Conservation (phyloP, 2,329 filamentous ascomycete species). For the Cercospora sesami region DNA sequence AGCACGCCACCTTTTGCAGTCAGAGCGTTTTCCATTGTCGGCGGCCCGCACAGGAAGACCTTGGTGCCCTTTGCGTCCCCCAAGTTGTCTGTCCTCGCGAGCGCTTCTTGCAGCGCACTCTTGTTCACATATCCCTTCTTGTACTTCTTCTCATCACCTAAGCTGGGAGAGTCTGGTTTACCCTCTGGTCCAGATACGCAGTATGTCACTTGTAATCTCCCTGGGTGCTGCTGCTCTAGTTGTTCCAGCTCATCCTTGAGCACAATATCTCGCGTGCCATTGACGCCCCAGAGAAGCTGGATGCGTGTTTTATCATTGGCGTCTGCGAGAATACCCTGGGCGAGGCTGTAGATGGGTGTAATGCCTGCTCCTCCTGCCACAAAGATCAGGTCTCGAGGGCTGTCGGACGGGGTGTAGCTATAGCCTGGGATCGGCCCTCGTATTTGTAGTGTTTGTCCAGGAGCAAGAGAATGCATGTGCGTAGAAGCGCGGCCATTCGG, state of each 20-base stretch:
- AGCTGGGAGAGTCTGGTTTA: constrained; percentile 23
- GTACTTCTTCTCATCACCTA: constrained; percentile 43
- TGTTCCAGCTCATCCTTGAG: constrained; percentile 57
- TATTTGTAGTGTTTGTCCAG: constrained; percentile 63
- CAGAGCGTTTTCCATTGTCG: constrained; percentile 63
- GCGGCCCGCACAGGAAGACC: constrained; percentile 69
- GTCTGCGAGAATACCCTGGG: constrained; percentile 44
- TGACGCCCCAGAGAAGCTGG: constrained; percentile 66
- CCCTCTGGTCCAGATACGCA: constrained; percentile 53
- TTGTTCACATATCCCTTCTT: constrained; percentile 60
- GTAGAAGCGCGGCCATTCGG: constrained; percentile 64
- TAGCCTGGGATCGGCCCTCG: constrained; percentile 51
- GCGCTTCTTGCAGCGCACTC: constrained; percentile 55
- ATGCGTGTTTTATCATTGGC: constrained; percentile 63
- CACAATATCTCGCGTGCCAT: constrained; percentile 63
- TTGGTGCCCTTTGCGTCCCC: constrained; percentile 50
- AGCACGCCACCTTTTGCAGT: constrained; percentile 57
- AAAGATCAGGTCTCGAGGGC: constrained; percentile 52
- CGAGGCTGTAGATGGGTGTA: constrained; percentile 59
- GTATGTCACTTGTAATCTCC: constrained; percentile 59
- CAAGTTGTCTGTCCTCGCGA: constrained; percentile 39
- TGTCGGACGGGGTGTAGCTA: constrained; percentile 30
- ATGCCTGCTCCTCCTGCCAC: constrained; percentile 73
- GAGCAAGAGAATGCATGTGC: constrained; percentile 65
- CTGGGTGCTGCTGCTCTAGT: constrained; percentile 53